Percentiles rank a stretch among this genome's conserved stretches.
These are phyloP conservation scores for Aspergillus alliaceus DNA, from an alignment of 2,329 filamentous ascomycete species.

Conservation along the genomic window DNA sequence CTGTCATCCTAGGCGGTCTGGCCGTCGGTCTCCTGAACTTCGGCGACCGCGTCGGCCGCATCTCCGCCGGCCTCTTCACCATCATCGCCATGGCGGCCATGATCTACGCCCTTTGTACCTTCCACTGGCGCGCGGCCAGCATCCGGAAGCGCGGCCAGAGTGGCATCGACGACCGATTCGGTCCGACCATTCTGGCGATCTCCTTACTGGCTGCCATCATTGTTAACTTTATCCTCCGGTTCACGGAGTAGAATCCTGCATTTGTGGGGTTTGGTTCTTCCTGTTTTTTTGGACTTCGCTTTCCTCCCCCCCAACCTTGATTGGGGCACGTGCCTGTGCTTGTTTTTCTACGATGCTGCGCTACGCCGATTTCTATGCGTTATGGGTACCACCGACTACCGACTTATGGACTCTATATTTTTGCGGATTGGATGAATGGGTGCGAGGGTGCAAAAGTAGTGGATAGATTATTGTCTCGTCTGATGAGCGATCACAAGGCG, in stretches of 20 bases:
- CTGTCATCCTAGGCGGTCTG: slow-evolving; percentile 93
- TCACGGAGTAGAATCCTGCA: slow-evolving; percentile 24
- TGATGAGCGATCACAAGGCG: neutral
- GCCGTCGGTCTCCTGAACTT: slow-evolving; percentile 98
- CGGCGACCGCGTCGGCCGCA: slow-evolving; percentile 89
- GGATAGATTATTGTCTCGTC: neutral
- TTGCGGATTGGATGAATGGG: neutral
- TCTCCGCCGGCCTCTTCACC: slow-evolving; percentile 91
- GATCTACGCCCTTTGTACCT: slow-evolving; percentile 91
- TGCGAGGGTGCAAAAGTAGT: neutral
- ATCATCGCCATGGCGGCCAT: slow-evolving; percentile 91
- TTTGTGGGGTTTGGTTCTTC: neutral
- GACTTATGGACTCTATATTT: neutral
- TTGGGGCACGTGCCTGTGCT: neutral
- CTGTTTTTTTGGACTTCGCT: neutral
- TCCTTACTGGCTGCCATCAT: slow-evolving; percentile 85
- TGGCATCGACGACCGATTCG: slow-evolving; percentile 94
- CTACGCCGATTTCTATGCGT: neutral
- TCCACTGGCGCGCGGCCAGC: slow-evolving; percentile 94
- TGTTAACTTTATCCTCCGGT: slow-evolving; percentile 87
- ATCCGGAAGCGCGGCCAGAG: slow-evolving; percentile 89
- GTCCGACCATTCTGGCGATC: slow-evolving; percentile 85
- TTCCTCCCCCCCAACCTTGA: no score
- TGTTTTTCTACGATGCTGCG: neutral
- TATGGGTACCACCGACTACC: neutral